Conservation (phyloP, 495 filamentous ascomycete species). For the Penicillium tannophilum region DNA sequence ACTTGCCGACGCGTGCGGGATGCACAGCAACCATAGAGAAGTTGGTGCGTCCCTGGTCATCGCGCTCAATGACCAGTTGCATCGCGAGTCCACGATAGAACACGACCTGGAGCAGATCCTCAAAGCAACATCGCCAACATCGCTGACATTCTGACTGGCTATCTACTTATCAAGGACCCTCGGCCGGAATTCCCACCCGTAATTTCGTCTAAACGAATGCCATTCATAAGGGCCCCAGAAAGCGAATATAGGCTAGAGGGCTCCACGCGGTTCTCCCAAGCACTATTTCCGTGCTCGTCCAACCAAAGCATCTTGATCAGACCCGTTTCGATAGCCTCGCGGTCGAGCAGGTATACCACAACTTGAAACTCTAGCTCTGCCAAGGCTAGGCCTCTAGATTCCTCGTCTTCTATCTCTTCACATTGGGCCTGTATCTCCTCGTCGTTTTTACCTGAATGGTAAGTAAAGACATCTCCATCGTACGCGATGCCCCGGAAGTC, state of each 20-base stretch:
- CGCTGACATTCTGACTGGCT: conserved; percentile 6
- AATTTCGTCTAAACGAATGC: conserved; percentile 5
- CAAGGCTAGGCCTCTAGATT: conserved; percentile 6
- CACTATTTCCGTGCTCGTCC: conserved; percentile 18
- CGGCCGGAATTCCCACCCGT: not conserved
- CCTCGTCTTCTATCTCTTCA: conserved; percentile 9
- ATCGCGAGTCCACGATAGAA: conserved; percentile 49
- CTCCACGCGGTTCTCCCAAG: conserved; percentile 14
- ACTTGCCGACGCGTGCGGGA: conserved; percentile 34
- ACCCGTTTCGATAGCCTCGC: conserved; percentile 13
- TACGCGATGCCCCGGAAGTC: conserved; percentile 9
- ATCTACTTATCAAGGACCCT: conserved; percentile 9
- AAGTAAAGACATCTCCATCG: conserved; percentile 14
- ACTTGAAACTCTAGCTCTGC: conserved; percentile 9
- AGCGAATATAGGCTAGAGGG: not conserved
- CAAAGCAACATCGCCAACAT: conserved; percentile 4
- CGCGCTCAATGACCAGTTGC: conserved; percentile 38
- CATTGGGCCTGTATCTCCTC: conserved; percentile 9
- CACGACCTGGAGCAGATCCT: conserved; percentile 27
- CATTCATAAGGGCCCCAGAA: conserved; percentile 6
- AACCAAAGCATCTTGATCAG: conserved; percentile 16
- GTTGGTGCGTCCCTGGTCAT: conserved; percentile 28
- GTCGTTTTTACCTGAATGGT: conserved; percentile 13
- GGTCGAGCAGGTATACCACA: conserved; percentile 12
- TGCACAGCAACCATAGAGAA: conserved; percentile 47